Conservation (phyloP, 2,329 filamentous ascomycete species). For the Trichoderma afroharzianum region DNA sequence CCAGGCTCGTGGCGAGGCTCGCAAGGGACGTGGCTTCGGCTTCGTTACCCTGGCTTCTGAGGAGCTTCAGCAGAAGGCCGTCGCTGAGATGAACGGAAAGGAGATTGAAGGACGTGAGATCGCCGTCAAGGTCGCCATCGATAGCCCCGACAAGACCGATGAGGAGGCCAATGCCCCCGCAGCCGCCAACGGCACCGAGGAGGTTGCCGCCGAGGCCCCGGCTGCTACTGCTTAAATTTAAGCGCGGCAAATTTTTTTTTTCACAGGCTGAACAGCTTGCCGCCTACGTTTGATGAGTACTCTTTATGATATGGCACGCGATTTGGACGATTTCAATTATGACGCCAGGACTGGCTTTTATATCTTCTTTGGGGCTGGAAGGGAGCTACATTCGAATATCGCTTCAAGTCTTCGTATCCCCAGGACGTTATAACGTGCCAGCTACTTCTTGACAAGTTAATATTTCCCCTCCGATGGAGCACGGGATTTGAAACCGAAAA, state of each 20-base stretch:
- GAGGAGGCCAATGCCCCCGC: slow-evolving; percentile 70
- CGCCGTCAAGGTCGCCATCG: slow-evolving; percentile 99
- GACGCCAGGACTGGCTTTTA: slow-evolving; percentile 28
- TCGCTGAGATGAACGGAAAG: slow-evolving; percentile 98
- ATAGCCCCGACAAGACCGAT: slow-evolving; percentile 93
- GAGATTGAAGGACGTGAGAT: slow-evolving; percentile 98
- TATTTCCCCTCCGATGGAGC: slow-evolving; percentile 28
- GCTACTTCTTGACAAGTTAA: slow-evolving; percentile 30
- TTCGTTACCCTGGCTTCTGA: slow-evolving; percentile 96
- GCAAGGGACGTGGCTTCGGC: slow-evolving; percentile 98
- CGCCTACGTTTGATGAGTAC: slow-evolving; percentile 29
- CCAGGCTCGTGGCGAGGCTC: slow-evolving; percentile 92
- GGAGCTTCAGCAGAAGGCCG: slow-evolving; percentile 96
- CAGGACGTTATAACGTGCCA: slow-evolving; percentile 27
- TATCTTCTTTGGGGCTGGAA: slow-evolving; percentile 26
- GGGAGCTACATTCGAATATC: slow-evolving; percentile 26
- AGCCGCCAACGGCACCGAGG: slow-evolving; percentile 43
- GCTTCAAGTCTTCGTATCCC: slow-evolving; percentile 28
- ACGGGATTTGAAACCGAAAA: slow-evolving; percentile 26
- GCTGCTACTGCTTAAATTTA: slow-evolving; percentile 33
- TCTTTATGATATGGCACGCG: slow-evolving; percentile 39
- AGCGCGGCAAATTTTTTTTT: slow-evolving; percentile 22
- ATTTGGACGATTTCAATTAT: slow-evolving; percentile 39
- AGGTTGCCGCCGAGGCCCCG: slow-evolving; percentile 26
- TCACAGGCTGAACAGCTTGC: slow-evolving; percentile 27